Evolutionary conservation across 495 filamentous ascomycete species (phyloP).

Genomic region (Cladorrhinum samala): DNA sequence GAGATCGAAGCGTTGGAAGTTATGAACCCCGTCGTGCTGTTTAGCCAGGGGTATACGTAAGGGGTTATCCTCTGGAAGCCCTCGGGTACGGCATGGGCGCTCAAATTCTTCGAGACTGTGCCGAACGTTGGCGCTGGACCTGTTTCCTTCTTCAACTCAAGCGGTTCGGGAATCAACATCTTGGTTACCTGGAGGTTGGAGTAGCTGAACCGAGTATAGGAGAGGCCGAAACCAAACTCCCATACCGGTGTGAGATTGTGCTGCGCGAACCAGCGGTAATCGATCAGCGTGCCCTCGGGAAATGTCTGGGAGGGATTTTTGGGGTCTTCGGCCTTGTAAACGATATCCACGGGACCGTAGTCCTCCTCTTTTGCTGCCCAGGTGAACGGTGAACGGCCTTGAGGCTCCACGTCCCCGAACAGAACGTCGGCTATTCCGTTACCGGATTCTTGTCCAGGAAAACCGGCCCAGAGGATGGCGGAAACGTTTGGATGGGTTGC

Average conservation of each 20-base stretch:
- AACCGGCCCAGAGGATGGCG: conserved; percentile 48
- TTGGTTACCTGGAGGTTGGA: conserved; percentile 15
- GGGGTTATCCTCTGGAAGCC: conserved; percentile 31
- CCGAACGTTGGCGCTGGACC: not conserved
- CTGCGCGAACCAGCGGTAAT: conserved; percentile 43
- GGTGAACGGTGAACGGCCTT: conserved; percentile 50
- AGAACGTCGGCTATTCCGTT: conserved; percentile 48
- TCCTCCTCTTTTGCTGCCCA: conserved; percentile 43
- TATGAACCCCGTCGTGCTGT: conserved; percentile 17
- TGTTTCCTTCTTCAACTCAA: not conserved
- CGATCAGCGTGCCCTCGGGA: conserved; percentile 45
- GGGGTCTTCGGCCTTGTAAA: conserved; percentile 28
- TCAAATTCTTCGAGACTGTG: not conserved
- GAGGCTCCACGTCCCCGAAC: conserved; percentile 43
- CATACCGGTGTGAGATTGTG: conserved; percentile 43
- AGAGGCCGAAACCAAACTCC: conserved; percentile 46
- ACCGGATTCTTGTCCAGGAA: conserved; percentile 52
- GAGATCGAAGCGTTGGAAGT: conserved; percentile 22
- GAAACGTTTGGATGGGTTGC: conserved; percentile 52
- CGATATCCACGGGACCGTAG: conserved; percentile 38
- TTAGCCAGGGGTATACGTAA: conserved; percentile 37
- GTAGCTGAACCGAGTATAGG: conserved; percentile 35
- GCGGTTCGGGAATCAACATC: not conserved
- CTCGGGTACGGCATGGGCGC: conserved; percentile 22
- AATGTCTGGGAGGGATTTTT: conserved; percentile 35